These are phyloP conservation scores for Purpureocillium takamizusanense DNA, from an alignment of 2,329 filamentous ascomycete species.

Conservation along the genomic window DNA sequence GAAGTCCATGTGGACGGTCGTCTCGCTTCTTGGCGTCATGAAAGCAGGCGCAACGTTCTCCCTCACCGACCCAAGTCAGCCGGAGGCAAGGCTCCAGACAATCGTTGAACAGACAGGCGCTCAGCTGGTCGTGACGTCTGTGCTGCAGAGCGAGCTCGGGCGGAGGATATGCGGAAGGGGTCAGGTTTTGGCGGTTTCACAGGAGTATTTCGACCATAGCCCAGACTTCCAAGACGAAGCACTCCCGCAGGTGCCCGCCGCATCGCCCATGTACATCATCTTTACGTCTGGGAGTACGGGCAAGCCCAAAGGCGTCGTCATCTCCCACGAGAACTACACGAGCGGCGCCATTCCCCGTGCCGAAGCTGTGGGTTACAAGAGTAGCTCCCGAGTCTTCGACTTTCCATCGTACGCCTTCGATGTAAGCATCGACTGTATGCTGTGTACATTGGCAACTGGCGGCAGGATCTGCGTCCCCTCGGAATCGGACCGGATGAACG, in stretches of 20 bases:
- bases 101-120: slow-evolving; percentile 35
- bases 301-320: slow-evolving; percentile 52
- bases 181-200: slow-evolving; percentile 23
- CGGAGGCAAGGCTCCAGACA: slow-evolving; percentile 32
- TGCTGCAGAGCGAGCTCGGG: slow-evolving; percentile 26
- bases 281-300: slow-evolving; percentile 59
- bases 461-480: slow-evolving; percentile 46
- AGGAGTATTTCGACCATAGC: slow-evolving; percentile 15
- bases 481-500: slow-evolving; percentile 42
- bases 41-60: slow-evolving; percentile 39
- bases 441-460: slow-evolving; percentile 40
- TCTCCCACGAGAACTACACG: slow-evolving; percentile 37
- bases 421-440: slow-evolving; percentile 44
- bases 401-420: slow-evolving; percentile 47
- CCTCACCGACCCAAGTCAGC: slow-evolving; percentile 36
- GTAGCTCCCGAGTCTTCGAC: slow-evolving; percentile 33
- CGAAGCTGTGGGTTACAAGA: slow-evolving; percentile 30
- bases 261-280: slow-evolving; percentile 43
- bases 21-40: slow-evolving; percentile 37
- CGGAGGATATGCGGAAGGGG: slow-evolving; percentile 24
- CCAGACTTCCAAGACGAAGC: slow-evolving; percentile 7
- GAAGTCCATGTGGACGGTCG: slow-evolving; percentile 36
- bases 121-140: slow-evolving; percentile 29
- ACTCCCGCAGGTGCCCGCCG: slow-evolving; percentile 30
- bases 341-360: slow-evolving; percentile 34